Evolutionary conservation across 2,329 filamentous ascomycete genomes (phyloP), one percentile per base, ranked within the genome.

Genomic region (Fusarium setosum): DNA sequence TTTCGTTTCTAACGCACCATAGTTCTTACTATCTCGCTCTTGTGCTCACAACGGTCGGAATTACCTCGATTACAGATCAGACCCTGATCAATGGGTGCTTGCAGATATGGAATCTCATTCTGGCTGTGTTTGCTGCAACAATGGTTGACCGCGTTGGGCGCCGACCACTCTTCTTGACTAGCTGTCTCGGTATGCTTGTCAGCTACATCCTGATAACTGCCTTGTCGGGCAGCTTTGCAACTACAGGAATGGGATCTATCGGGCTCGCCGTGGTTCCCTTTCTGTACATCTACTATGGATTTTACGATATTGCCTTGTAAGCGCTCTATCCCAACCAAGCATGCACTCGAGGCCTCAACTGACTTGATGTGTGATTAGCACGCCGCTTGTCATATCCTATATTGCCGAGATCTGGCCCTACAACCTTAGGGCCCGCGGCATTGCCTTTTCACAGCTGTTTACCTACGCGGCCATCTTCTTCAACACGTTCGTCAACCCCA

Each of bases 61-160:
- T 81, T 13, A 77, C 72, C 7, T 73, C 76, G n/a, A 76, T 74
- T 3, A 72, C 77, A 32, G 78, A 77, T 1, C 77, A 79, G 15
- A 66, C 59, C 1, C 60, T 56, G 13, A 65, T 67, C n/a, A 66
- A 42, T 20, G 65, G 59, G 4, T 52, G 65, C 54, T 59, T 80
- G 13, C 79, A 80, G 42, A 71, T 79, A 2, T 71, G 55, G 50
- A 67, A 67, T 35, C 29, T 75, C 13, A 73, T 79, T 15, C 72
- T 77, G 17, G 78, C 76, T 40, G 67, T 76, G 12, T 75, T 75
- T 50, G 74, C 76, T 1, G 72, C 75, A 8, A 62, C 72, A 17
- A 72, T 73, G 15, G 69, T 72, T 8, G 63, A 67, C 9, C 17
- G 41, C 0, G 20, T 65, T 4, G 64, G 64, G 3, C 61, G 64